These are phyloP conservation scores for Arthrobotrys musiformis DNA, from an alignment of 2,329 filamentous ascomycete genomes.

Conservation along the genomic window DNA sequence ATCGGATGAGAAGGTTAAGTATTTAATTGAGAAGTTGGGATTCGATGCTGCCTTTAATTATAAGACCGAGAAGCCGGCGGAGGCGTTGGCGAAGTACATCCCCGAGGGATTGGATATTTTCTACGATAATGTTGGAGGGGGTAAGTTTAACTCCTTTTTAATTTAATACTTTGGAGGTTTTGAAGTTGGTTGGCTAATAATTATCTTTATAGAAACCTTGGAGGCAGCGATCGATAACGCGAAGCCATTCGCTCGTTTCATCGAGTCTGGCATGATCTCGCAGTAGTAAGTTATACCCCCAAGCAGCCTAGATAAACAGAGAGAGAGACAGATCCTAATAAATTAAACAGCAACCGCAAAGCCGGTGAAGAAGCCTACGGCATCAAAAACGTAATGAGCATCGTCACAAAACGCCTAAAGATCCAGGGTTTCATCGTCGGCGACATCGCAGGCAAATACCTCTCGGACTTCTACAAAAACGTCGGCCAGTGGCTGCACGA, in stretches of 20 bases:
- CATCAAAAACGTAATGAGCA: slow-evolving; percentile 72
- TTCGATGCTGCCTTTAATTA: slow-evolving; percentile 87
- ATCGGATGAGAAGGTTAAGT: slow-evolving; percentile 81
- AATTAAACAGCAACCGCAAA: slow-evolving; percentile 57
- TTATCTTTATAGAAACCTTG: slow-evolving; percentile 73
- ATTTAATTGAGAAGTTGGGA: slow-evolving; percentile 74
- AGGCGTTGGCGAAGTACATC: slow-evolving; percentile 76
- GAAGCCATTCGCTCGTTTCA: slow-evolving; percentile 74
- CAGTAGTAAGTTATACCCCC: slow-evolving; percentile 74
- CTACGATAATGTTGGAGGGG: slow-evolving; percentile 82
- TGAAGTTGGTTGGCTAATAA: slow-evolving; percentile 60
- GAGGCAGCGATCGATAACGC: slow-evolving; percentile 74
- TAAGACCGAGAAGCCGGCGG: slow-evolving; percentile 78
- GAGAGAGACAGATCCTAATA: too few relatives aligned
- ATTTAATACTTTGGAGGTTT: too few relatives aligned
- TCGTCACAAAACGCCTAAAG: slow-evolving; percentile 76
- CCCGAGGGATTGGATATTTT: slow-evolving; percentile 84
- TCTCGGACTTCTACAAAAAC: slow-evolving; percentile 79
- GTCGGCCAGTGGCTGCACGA: slow-evolving; percentile 80
- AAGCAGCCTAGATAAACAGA: not conserved
- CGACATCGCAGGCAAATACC: slow-evolving; percentile 64
- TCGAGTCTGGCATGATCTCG: slow-evolving; percentile 76
- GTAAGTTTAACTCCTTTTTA: too few relatives aligned
- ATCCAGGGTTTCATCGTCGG: slow-evolving; percentile 81
- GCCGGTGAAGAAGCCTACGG: slow-evolving; percentile 70